Evolutionary conservation across 2,329 filamentous ascomycete genomes (phyloP).

Genomic region (Aspergillus unguis): DNA sequence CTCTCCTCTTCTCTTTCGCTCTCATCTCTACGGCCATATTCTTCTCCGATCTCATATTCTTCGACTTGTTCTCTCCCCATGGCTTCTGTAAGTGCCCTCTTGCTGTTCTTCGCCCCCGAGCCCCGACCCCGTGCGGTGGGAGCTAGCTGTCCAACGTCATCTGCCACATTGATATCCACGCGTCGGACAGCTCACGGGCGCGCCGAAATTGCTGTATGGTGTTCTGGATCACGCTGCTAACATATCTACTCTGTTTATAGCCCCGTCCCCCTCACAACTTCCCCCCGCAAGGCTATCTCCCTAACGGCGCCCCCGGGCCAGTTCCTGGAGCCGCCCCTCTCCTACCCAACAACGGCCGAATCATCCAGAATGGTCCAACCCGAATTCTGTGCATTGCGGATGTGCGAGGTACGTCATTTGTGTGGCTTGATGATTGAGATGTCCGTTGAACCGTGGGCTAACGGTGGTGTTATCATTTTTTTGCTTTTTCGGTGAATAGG

Average conservation of each 20-base stretch:
- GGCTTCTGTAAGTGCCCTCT: conserved; percentile 45
- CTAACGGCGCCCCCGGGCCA: conserved; percentile 46
- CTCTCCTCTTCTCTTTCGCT: conserved; percentile 16
- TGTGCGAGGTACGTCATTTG: conserved; percentile 44
- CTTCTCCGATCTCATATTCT: conserved; percentile 10
- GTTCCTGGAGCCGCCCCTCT: conserved; percentile 48
- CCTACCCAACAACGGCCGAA: conserved; percentile 49
- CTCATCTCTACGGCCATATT: background rate
- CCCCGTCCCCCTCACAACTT: conserved; percentile 45
- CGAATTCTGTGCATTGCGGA: conserved; percentile 51
- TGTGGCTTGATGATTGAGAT: too few species aligned
- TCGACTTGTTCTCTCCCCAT: conserved; percentile 32
- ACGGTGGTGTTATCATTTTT: conserved; percentile 13
- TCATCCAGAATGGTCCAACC: conserved; percentile 48
- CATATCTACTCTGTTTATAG: conserved; percentile 22
- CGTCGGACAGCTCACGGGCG: conserved; percentile 8
- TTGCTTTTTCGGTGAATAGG: conserved; percentile 53
- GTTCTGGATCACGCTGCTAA: conserved; percentile 20
- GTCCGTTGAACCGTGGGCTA: conserved; percentile 9
- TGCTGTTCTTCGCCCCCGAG: conserved; percentile 15
- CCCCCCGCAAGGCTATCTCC: conserved; percentile 43
- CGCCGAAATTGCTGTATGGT: conserved; percentile 5
- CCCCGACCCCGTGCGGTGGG: conserved; percentile 2
- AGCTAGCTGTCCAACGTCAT: conserved; percentile 22
- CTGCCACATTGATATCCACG: conserved; percentile 10